Conservation (phyloP, 768 basidiomycete species). For the Russula emetica region DNA sequence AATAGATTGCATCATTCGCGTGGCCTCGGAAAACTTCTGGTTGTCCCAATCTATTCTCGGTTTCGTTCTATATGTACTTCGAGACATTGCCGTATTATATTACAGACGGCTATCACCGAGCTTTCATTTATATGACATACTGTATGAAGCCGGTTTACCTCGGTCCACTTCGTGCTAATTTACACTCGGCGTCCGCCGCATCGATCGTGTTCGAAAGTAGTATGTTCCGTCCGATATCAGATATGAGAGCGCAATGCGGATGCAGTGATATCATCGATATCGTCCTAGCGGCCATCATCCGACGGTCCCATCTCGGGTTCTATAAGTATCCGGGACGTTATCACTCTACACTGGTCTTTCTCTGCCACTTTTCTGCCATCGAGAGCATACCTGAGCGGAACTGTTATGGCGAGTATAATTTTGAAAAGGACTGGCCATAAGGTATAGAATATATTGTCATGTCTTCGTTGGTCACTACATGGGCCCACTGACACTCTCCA, state of each 20-base stretch:
- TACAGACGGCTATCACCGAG: no score
- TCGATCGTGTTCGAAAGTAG: background rate
- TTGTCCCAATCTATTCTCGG: no score
- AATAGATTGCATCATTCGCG: no score
- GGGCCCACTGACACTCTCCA: slow-evolving; percentile 8
- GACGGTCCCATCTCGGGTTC: background rate
- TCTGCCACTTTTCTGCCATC: slow-evolving; percentile 5
- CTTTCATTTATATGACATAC: no score
- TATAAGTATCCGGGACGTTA: background rate
- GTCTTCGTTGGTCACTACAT: slow-evolving; percentile 3
- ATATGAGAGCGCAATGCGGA: background rate
- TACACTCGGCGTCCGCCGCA: no score
- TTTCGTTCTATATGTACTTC: no score
- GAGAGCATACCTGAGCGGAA: slow-evolving; percentile 22
- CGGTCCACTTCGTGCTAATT: no score
- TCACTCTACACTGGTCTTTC: background rate
- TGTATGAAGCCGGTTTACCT: no score
- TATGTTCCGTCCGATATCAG: background rate
- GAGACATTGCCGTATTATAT: no score
- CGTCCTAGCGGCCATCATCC: background rate
- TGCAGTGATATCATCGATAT: background rate
- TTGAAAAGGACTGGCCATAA: slow-evolving; percentile 59
- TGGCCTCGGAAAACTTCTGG: no score
- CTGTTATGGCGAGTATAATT: slow-evolving; percentile 47
- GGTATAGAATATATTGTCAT: slow-evolving; percentile 35